These are phyloP conservation scores for Eragrostis curvula DNA, from an alignment of 176 grass and related monocot genomes.

Conservation along the genomic window DNA sequence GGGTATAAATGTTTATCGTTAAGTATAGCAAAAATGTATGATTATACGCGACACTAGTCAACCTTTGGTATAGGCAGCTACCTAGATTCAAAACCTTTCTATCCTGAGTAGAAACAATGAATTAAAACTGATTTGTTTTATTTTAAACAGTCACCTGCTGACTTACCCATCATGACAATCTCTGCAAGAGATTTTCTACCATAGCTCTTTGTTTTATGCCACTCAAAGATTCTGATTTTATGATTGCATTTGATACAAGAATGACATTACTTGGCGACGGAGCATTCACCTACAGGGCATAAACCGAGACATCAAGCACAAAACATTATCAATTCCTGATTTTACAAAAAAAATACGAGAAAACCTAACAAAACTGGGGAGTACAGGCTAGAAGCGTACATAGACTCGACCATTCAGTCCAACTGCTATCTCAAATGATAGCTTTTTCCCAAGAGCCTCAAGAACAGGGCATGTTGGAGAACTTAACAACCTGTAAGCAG, in stretches of 20 bases:
- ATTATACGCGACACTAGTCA: background rate
- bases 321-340: conserved; percentile 6
- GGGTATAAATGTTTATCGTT: background rate
- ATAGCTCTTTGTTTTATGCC: conserved; percentile 74
- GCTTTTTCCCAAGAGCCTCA: conserved; percentile 76
- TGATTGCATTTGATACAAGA: conserved; percentile 87
- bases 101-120: background rate
- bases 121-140: background rate
- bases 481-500: conserved; percentile 72
- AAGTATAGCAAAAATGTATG: background rate
- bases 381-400: conserved; percentile 48
- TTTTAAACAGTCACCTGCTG: background rate
- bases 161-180: conserved; percentile 61
- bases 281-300: conserved; percentile 72
- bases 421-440: conserved; percentile 85
- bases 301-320: conserved; percentile 12
- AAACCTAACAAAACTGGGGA: background rate
- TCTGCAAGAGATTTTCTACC: conserved; percentile 83
- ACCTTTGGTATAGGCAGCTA: background rate
- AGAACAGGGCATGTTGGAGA: conserved; percentile 89
- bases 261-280: conserved; percentile 69
- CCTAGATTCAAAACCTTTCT: background rate
- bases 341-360: conserved; percentile 22
- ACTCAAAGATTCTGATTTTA: conserved; percentile 75
- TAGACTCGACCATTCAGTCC: conserved; percentile 93